Evolutionary conservation across 306 rosid genomes (phyloP).

Genomic region (Cucumis hystrix): DNA sequence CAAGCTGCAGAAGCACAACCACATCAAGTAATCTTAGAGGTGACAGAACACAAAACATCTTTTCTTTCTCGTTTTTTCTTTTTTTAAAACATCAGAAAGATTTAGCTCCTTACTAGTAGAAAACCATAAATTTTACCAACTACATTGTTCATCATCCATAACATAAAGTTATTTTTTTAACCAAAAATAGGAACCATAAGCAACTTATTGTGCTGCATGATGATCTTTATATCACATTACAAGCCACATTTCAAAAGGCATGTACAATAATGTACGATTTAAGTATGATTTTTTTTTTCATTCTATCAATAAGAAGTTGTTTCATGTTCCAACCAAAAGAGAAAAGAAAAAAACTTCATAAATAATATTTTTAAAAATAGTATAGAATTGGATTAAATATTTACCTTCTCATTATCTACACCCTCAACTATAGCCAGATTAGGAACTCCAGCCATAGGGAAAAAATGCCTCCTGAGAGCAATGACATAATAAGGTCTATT

Average conservation of each 20-base stretch:
- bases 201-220: background rate
- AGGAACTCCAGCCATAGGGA: conserved; percentile 54
- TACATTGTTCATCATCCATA: background rate
- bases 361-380: conserved; percentile 2
- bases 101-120: background rate
- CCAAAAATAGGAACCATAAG: background rate
- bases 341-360: background rate
- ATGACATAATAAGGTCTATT: background rate
- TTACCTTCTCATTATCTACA: conserved; percentile 80
- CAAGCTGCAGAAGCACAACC: conserved; percentile 42
- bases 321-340: background rate
- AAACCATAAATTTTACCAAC: background rate
- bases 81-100: background rate
- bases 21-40: background rate
- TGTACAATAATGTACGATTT: background rate
- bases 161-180: background rate
- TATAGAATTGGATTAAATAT: conserved; percentile 11
- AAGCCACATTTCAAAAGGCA: background rate
- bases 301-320: background rate
- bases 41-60: background rate
- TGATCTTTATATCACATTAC: background rate
- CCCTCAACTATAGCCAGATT: conserved; percentile 73
- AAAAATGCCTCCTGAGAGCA: conserved; percentile 1
- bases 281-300: background rate
- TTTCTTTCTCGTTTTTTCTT: background rate